Evolutionary conservation across 805 yeast species (phyloP), one percentile per base, ranked within the genome.

Genomic region (Candida argentea): DNA sequence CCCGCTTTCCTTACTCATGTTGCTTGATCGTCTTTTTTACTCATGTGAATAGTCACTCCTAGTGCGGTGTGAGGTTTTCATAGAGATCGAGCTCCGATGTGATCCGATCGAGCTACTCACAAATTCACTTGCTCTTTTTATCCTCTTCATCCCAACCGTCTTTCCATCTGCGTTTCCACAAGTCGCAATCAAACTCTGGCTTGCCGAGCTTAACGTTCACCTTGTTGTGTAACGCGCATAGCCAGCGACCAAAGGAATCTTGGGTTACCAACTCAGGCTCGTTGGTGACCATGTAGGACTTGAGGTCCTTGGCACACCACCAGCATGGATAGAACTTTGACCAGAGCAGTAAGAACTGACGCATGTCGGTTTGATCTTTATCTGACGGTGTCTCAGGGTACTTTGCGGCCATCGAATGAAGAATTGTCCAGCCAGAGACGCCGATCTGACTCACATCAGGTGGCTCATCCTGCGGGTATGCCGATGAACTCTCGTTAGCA

Each of bases 101-200:
- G n/a, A n/a, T n/a, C n/a, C n/a, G n/a, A n/a, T n/a, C n/a, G n/a
- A n/a, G n/a, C n/a, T n/a, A n/a, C n/a, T n/a, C n/a, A n/a, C n/a
- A n/a, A n/a, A n/a, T n/a, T n/a, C n/a, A n/a, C n/a, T n/a, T n/a
- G n/a, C n/a, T n/a, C 16, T 15, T 25, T 12, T 13, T 18, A 16
- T 18, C 19, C 22, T n/a, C n/a, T n/a, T 26, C 24, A 8, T 80
- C 79, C 95, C 95, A 86, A 1, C 96, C 96, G 42, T 84, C 94
- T 40, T 70, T 76, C 98, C 98, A 89, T 47, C 98, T 74, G 43
- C 81, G 73, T 48, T 77, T 77, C 98, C 98, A 91, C 38, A 82
- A 65, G 33, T 75, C 63, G 44, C 97, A 89, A 48, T 89, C 86
- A 48, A 91, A 91, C 31, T 60, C 61, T 5, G 83, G 84, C 54